Evolutionary conservation across 495 filamentous ascomycete species (phyloP).

Genomic region (Cercophora scortea): DNA sequence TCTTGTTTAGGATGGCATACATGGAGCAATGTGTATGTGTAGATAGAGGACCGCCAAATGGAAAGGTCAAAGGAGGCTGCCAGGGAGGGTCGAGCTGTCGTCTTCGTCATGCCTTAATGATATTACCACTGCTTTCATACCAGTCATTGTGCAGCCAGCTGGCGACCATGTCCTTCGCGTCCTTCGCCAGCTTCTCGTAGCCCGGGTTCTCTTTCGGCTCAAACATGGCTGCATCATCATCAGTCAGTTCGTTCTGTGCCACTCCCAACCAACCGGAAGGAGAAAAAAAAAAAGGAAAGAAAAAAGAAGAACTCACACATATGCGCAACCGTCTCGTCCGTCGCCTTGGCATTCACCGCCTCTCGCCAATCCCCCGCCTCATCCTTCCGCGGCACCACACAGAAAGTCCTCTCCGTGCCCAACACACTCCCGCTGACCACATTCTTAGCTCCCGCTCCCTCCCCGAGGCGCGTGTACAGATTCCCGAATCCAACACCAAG

Average conservation of each 20-base stretch:
- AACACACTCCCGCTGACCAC: slow-evolving; percentile 40
- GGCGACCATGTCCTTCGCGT: slow-evolving; percentile 57
- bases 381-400: slow-evolving; percentile 58
- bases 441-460: slow-evolving; percentile 41
- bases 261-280: background rate
- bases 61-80: too few species aligned
- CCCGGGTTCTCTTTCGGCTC: slow-evolving; percentile 69
- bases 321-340: slow-evolving; percentile 76
- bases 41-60: too few species aligned
- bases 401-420: slow-evolving; percentile 67
- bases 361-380: slow-evolving; percentile 49
- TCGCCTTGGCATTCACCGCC: slow-evolving; percentile 67
- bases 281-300: background rate
- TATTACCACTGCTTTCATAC: slow-evolving; percentile 31
- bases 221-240: slow-evolving; percentile 59
- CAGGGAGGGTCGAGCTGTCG: too few species aligned
- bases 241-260: background rate
- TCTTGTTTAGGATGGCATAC: too few species aligned
- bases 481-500: slow-evolving; percentile 64
- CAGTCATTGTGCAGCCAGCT: slow-evolving; percentile 50
- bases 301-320: slow-evolving; percentile 42
- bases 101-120: too few species aligned
- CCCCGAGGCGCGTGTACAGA: slow-evolving; percentile 76
- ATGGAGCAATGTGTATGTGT: too few species aligned
- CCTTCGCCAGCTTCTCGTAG: slow-evolving; percentile 58